Evolutionary conservation across 1,139 yeast genomes (phyloP).

Genomic region (Nakaseomyces glabratus): DNA sequence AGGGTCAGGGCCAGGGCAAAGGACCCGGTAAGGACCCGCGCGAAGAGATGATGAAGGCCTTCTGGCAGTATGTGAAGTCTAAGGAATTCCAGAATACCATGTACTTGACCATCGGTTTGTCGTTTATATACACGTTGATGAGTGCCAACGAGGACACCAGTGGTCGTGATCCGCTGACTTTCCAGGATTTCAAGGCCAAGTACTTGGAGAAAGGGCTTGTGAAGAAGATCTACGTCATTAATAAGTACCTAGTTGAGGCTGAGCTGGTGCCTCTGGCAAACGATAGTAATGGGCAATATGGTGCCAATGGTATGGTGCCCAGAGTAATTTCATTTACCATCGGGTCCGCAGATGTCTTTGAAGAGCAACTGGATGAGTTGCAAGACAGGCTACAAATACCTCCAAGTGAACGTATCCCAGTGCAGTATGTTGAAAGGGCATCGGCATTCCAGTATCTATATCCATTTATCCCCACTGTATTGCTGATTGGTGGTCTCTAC

Average conservation of each 20-base stretch:
- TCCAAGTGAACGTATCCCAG: slow-evolving; percentile 65
- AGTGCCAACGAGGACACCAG: slow-evolving; percentile 30
- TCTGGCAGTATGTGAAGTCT: slow-evolving; percentile 33
- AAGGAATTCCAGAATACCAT: slow-evolving; percentile 34
- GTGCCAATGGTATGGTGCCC: slow-evolving; percentile 12
- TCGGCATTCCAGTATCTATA: slow-evolving; percentile 52
- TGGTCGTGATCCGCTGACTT: slow-evolving; percentile 47
- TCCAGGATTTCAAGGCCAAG: slow-evolving; percentile 82
- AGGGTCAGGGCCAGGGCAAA: slow-evolving; percentile 5
- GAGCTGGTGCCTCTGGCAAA: slow-evolving; percentile 51
- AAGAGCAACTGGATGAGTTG: slow-evolving; percentile 65
- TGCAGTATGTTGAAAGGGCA: slow-evolving; percentile 66
- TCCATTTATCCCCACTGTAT: slow-evolving; percentile 75
- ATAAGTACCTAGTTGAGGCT: slow-evolving; percentile 72
- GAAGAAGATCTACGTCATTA: slow-evolving; percentile 63
- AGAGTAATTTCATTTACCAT: slow-evolving; percentile 54
- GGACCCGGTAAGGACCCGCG: slow-evolving; percentile 17
- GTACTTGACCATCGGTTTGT: slow-evolving; percentile 34
- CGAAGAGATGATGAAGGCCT: slow-evolving; percentile 25
- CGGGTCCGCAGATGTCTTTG: slow-evolving; percentile 90
- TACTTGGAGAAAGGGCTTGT: slow-evolving; percentile 82
- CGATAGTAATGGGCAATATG: slow-evolving; percentile 4
- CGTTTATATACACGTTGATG: slow-evolving; percentile 31
- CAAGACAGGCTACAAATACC: slow-evolving; percentile 64
- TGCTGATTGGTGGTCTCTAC: slow-evolving; percentile 78